A percentile compares a stretch with the other conserved stretches of the same genome.
phyloP scores from a whole-genome alignment of 208 protist species.

The Plasmodiophora brassicae region DNA sequence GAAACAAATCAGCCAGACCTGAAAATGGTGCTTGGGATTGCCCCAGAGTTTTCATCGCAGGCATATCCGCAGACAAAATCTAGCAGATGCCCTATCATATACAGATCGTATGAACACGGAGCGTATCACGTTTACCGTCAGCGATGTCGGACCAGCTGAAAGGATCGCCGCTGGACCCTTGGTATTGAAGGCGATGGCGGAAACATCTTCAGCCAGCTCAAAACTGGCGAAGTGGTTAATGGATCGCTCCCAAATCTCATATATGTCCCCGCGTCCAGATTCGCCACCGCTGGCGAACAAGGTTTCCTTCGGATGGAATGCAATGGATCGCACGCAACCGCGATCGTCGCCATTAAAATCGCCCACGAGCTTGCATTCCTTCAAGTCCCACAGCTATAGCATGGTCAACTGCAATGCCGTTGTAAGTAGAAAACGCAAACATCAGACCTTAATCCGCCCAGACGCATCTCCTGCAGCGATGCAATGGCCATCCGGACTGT shows the following conservation, averaged over 20 bases:
- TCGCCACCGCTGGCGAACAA: not conserved
- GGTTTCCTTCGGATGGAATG: not conserved
- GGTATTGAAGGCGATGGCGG: not conserved
- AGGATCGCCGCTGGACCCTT: no score
- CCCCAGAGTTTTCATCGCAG: no score
- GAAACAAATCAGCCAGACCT: no score
- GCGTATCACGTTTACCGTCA: no score
- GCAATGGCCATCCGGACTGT: constrained; percentile 5
- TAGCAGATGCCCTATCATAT: no score
- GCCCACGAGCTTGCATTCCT: not conserved
- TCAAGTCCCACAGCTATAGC: not conserved
- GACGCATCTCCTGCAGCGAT: not conserved
- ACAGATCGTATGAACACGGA: no score
- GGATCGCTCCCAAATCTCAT: not conserved
- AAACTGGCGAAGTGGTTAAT: not conserved
- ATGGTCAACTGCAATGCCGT: not conserved
- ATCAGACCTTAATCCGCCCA: not conserved
- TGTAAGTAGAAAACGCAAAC: not conserved
- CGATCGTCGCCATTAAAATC: not conserved
- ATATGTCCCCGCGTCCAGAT: not conserved
- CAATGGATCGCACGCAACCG: not conserved
- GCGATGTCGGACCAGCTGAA: no score
- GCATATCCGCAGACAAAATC: no score
- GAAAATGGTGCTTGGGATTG: no score
- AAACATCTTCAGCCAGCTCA: not conserved